Evolutionary conservation across 2,329 filamentous ascomycete genomes (phyloP), one percentile per base, ranked within the genome.

Genomic region (Cladosporium sp.): DNA sequence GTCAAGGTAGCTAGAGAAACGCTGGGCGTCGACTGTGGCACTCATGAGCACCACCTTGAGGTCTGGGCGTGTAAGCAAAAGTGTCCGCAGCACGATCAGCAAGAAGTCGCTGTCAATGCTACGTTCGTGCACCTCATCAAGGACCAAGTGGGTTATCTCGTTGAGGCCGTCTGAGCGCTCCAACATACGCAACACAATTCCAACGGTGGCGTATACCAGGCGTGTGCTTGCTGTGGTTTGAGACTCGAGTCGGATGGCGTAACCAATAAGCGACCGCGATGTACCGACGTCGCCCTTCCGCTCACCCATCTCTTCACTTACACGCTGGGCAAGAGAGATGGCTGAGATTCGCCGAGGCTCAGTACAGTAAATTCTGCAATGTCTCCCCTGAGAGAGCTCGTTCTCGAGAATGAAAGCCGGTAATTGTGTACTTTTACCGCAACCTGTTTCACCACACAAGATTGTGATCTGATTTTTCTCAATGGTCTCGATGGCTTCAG

Each of bases 151-250:
- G 0, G 92, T 95, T 49, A 98, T 85, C 58, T 96, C 92, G 53
- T 83, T 81, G 41, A 98, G 80, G 52, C 95, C 87, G 58, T 89
- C 87, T 0, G 89, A 87, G 8, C 86, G 85, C 69, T 98, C 93
- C 11, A 98, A 77, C 92, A 98, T 97, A 28, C 93, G 84, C 77
- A 98, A 88, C n/a, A 98, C 89, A 54, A 98, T 95, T 74, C 93
- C 83, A 42, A 83, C 82, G 19, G 82, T 96, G 49, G 93, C 93
- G 70, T 90, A 98, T 5, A 97, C 83, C 22, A 98, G 80, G 48
- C 89, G 80, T 2, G 91, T 97, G 61, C 89, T 84, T 31, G 83
- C 80, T 13, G 84, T 86, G 0, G 86, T 87, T 62, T 95, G 95
- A 45, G 89, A 87, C 68, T 98, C 93, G 16, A 98, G 75, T 14